These are phyloP conservation scores for Hyphopichia burtonii DNA, from an alignment of 1,139 yeast genomes.

Conservation along the genomic window DNA sequence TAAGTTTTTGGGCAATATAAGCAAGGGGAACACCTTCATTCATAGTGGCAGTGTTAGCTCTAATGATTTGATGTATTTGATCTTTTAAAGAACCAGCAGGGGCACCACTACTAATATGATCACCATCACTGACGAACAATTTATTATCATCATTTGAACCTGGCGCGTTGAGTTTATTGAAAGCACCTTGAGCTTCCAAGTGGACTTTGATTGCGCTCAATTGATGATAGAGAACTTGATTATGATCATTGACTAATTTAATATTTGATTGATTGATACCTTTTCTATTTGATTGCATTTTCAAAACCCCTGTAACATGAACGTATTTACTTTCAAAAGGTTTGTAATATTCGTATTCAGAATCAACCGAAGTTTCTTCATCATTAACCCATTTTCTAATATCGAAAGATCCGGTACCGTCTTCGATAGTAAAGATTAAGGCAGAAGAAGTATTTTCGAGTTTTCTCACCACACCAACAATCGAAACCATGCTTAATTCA, in stretches of 20 bases:
- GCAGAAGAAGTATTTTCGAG: slow-evolving; percentile 56
- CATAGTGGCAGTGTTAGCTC: slow-evolving; percentile 34
- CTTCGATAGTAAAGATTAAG: slow-evolving; percentile 64
- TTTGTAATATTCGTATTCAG: slow-evolving; percentile 34
- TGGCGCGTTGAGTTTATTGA: background rate
- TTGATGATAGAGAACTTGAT: slow-evolving; percentile 75
- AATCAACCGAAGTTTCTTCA: slow-evolving; percentile 32
- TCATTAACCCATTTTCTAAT: slow-evolving; percentile 71
- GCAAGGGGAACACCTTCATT: slow-evolving; percentile 72
- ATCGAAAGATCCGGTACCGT: slow-evolving; percentile 79
- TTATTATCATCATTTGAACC: slow-evolving; percentile 2
- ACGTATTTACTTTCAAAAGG: slow-evolving; percentile 50
- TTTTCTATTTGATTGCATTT: slow-evolving; percentile 66
- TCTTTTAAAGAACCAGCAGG: slow-evolving; percentile 9
- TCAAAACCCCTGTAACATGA: slow-evolving; percentile 68
- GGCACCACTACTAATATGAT: slow-evolving; percentile 9
- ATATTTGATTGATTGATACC: slow-evolving; percentile 65
- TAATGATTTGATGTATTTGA: background rate
- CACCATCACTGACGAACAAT: slow-evolving; percentile 8
- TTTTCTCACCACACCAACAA: slow-evolving; percentile 66
- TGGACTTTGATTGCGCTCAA: slow-evolving; percentile 70
- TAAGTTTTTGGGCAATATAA: slow-evolving; percentile 56
- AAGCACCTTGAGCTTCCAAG: slow-evolving; percentile 48
- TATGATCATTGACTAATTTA: slow-evolving; percentile 62
- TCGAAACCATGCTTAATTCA: slow-evolving; percentile 57